Evolutionary conservation across 2,329 filamentous ascomycete genomes (phyloP), one percentile per base, ranked within the genome.

Genomic region (Pyricularia grisea): DNA sequence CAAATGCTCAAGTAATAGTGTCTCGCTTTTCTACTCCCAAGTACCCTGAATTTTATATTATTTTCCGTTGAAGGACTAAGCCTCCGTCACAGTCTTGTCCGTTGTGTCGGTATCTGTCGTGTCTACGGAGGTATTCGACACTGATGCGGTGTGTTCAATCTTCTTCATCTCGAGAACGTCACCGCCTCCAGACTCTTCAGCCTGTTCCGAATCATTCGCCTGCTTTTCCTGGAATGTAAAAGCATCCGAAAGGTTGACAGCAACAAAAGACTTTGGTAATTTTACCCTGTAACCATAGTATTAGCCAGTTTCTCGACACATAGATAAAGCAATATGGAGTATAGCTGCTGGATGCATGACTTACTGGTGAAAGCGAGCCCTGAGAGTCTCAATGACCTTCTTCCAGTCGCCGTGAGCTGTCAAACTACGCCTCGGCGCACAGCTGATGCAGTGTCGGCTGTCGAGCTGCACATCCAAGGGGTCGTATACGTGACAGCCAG

Each of bases 391-490:
- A 73, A 99, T 92, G n/a, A 99, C 92, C 74, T 94, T 88, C 80
- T 96, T 94, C 94, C 95, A 99, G 78, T 99, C 92, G 55, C 89
- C 89, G 79, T 99, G 96, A 2, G 92, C 87, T 3, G 94, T 98
- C 74, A 99, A 81, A 76, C 92, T 96, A 71, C 95, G 86, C 72
- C 94, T 85, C n/a, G 93, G 93, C 7, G 94, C 93, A 77, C 92
- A 97, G 60, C 94, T 94, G 74, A 99, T 99, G 78, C 93, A 96
- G 78, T 99, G 95, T 74, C 95, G 92, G 74, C 92, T 95, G 78
- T 99, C 95, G 31, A 99, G 88, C 81, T 97, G 93, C 73, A 99
- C 94, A 77, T 99, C 94, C 31, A 99, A 85, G 5, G 95, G 95
- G 78, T 98, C 95, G 77, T 94, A 97, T 14, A 96, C 94, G 79